Evolutionary conservation across 164 flowering plant genomes (phyloP).

Genomic region (Platanus orientalis): DNA sequence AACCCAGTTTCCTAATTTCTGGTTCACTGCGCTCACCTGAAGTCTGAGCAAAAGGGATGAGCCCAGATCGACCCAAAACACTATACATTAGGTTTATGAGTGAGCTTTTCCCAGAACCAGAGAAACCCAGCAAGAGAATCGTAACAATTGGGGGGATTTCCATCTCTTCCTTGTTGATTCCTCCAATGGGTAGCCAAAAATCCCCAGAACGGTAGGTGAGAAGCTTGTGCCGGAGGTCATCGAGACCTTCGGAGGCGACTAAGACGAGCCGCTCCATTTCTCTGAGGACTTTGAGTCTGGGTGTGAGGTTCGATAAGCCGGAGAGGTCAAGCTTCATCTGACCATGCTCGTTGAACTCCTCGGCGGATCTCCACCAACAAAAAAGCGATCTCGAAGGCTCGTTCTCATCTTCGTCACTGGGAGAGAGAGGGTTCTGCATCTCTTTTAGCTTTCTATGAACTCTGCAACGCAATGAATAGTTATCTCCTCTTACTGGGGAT

Average conservation of each 20-base stretch:
- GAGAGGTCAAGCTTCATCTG: constrained; percentile 29
- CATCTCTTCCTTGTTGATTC: constrained; percentile 58
- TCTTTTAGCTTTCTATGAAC: background rate
- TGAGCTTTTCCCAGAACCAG: constrained; percentile 76
- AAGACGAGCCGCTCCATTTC: constrained; percentile 69
- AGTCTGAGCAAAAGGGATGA: constrained; percentile 70
- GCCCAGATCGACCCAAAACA: constrained; percentile 67
- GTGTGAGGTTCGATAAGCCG: constrained; percentile 33
- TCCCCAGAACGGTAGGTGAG: constrained; percentile 57
- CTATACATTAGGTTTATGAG: constrained; percentile 72
- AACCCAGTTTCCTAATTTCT: background rate
- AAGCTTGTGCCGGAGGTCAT: constrained; percentile 67
- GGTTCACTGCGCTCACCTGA: constrained; percentile 29
- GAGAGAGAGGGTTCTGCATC: constrained; percentile 17
- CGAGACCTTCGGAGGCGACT: constrained; percentile 51
- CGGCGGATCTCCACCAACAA: constrained; percentile 58
- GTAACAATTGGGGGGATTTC: constrained; percentile 53
- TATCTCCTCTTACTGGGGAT: background rate
- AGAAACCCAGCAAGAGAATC: constrained; percentile 54
- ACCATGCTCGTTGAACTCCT: constrained; percentile 27
- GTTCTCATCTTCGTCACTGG: constrained; percentile 24
- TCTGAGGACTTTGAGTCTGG: constrained; percentile 49
- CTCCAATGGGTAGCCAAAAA: constrained; percentile 69
- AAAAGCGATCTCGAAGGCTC: constrained; percentile 18
- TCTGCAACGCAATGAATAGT: background rate